A percentile compares a stretch with the other conserved stretches of the same genome.
Evolutionary conservation across 805 yeast genomes (phyloP).

Genomic region (Nakazawaea wyomingensis): DNA sequence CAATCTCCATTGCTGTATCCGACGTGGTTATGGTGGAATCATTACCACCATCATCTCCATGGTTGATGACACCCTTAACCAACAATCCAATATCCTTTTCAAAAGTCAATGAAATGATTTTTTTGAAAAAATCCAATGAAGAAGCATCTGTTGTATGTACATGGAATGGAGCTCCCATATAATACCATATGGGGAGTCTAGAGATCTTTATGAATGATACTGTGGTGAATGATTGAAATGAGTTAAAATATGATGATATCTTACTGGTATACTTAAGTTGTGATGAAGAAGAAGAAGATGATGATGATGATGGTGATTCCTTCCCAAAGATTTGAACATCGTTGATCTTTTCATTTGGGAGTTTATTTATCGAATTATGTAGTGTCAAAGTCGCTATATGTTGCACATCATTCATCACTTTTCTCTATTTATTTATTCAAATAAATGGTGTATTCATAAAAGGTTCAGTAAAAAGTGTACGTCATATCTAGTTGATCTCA

Average conservation of each 20-base stretch:
- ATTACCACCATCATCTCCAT: no score
- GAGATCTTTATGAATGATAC: conserved; percentile 4
- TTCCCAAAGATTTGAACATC: conserved; percentile 1
- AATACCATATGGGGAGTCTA: conserved; percentile 8
- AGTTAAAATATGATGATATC: neutral
- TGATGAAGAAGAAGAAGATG: no score
- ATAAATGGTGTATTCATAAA: no score
- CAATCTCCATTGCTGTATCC: neutral
- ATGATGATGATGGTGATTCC: no score
- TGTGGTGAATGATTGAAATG: conserved; percentile 2
- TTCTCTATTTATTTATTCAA: no score
- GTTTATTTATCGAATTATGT: neutral
- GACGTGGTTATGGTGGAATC: no score
- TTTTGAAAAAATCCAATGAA: conserved; percentile 6
- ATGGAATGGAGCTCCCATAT: conserved; percentile 6
- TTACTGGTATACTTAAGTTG: neutral
- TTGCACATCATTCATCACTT: conserved; percentile 1
- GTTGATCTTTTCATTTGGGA: neutral
- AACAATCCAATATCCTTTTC: conserved; percentile 7
- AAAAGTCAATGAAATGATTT: neutral
- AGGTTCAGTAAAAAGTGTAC: no score
- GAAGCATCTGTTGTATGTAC: conserved; percentile 1
- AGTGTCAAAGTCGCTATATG: neutral
- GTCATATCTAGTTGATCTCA: no score
- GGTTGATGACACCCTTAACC: neutral